Base-by-base conservation (phyloP, 257 asterid genomes). In the Ballota nigra region DNA sequence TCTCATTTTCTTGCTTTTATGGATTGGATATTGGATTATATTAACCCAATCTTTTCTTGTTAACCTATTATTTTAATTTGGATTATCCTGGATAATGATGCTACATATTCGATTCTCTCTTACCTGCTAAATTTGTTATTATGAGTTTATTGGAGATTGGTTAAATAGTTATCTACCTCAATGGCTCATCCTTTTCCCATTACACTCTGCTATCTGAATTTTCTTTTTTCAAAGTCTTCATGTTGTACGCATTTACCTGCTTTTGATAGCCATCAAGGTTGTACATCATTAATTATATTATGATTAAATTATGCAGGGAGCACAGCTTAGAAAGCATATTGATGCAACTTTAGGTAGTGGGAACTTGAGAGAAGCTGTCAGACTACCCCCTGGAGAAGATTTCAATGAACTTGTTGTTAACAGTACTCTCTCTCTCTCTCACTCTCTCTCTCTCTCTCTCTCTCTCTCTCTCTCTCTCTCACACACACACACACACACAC, bases 341-440 rank as follows among this genome's bases (percentile, higher is more conserved):
- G 98, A 92, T 83, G 92, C 98, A 33, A 92, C 98, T 72, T 81
- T 92, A 73, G 98, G 96, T 31, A 92, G 98, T 33, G 98, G 98
- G 45, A 92, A 89, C 83, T 84, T 92, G 80, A 87, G 96, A 82
- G 98, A 92, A 80, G 98, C 96, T 59, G 98, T n/a, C n/a, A n/a
- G n/a, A 75, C 86, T 92, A 59, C 98, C 98, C 10, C 98, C 98
- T 1, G 98, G 98, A 34, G 98, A 92, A 72, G 98, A 92, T 82
- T 81, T 88, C 62, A 86, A 92, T 31, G 98, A 92, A 96, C 98
- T 92, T 23, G 98, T 96, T 61, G 96, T 89, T 82, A 92, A 92
- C 81, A 89, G 98, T 92, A 85, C 34, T 41, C 66, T 52, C 75
- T 72, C 78, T 59, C 63, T 78, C 79, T 76, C 34, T 13, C 26